phyloP scores from a whole-genome alignment of 202 grass and related monocot genomes.

The Brachypodium distachyon region DNA sequence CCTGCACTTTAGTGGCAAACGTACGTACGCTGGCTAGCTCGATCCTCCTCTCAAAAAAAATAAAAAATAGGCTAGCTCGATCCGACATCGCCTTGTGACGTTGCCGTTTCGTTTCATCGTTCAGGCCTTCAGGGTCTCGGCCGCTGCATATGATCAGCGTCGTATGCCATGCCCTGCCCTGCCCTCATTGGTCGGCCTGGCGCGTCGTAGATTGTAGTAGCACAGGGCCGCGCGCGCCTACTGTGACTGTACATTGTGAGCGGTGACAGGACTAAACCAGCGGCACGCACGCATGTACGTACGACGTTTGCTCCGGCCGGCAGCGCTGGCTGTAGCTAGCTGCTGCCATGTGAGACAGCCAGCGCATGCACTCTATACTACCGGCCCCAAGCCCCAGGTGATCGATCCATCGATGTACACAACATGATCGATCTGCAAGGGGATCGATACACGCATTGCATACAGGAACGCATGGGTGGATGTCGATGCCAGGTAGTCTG shows the following conservation, averaged over 20 bases:
- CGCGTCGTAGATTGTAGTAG: constrained; percentile 16
- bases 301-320: background rate
- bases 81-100: constrained; percentile 35
- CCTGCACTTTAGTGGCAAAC: background rate
- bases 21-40: background rate
- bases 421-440: too few species aligned
- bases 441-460: background rate
- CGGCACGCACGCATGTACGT: background rate
- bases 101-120: too few species aligned
- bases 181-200: background rate
- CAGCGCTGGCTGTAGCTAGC: background rate
- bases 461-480: background rate
- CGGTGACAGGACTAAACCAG: constrained; percentile 30
- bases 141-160: too few species aligned
- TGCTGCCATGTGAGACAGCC: background rate
- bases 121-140: too few species aligned
- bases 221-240: background rate
- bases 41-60: too few species aligned
- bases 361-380: too few species aligned
- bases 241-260: constrained; percentile 13
- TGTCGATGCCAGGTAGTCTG: too few species aligned
- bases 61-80: background rate
- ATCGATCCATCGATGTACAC: too few species aligned
- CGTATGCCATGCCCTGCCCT: background rate
- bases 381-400: background rate